These are phyloP conservation scores for Discostella pseudostelligera DNA, from an alignment of 108 stramenopile species.

Conservation along the genomic window DNA sequence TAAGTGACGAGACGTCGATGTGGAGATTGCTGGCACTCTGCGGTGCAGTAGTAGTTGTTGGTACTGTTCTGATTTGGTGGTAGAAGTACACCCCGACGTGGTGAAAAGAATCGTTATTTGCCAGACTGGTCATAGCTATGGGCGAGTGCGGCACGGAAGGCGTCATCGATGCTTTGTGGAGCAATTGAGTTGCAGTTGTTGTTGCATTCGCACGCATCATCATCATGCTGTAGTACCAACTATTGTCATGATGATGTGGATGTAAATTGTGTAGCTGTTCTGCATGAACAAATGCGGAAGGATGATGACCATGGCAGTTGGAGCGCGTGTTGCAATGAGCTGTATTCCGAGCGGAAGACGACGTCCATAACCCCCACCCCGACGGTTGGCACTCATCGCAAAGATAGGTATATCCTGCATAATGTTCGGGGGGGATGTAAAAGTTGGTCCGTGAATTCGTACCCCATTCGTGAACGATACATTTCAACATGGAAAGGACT, in stretches of 20 bases:
- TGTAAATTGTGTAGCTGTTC: conserved; percentile 14
- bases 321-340: neutral
- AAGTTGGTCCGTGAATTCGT: conserved; percentile 38
- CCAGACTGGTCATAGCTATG: neutral
- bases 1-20: conserved; percentile 5
- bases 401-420: conserved; percentile 47
- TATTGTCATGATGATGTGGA: conserved; percentile 14
- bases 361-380: neutral
- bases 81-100: neutral
- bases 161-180: neutral
- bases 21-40: neutral
- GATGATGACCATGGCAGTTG: conserved; percentile 11
- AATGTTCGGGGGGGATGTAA: conserved; percentile 42
- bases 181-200: no score
- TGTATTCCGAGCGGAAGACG: no score
- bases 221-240: no score
- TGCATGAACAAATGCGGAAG: conserved; percentile 23
- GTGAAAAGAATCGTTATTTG: neutral
- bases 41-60: neutral
- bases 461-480: conserved; percentile 38
- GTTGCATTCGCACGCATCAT: conserved; percentile 1
- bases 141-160: neutral
- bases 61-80: neutral
- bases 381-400: conserved; percentile 3
- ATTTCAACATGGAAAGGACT: conserved; percentile 19